These are phyloP conservation scores for Neurospora tetraspora DNA, from an alignment of 495 filamentous ascomycete species.

Conservation along the genomic window DNA sequence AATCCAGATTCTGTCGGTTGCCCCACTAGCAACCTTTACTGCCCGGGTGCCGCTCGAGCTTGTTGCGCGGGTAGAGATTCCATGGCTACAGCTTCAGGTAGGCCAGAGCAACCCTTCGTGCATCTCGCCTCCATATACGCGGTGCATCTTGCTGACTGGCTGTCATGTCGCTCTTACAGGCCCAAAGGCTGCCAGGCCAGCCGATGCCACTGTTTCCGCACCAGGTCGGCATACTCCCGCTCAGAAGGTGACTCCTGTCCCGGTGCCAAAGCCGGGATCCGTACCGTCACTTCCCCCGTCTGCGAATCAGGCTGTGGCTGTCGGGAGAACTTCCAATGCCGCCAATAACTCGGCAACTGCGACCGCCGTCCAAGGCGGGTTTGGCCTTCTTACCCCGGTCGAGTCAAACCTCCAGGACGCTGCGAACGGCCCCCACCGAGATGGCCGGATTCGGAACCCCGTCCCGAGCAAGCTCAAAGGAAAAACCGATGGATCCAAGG, in stretches of 20 bases:
- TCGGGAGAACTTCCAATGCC: constrained; percentile 1
- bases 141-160: constrained; percentile 5
- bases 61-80: not conserved
- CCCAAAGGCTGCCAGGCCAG: constrained; percentile 7
- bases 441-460: constrained; percentile 47
- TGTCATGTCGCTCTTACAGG: constrained; percentile 1
- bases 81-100: constrained; percentile 14
- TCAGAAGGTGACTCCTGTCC: constrained; percentile 14
- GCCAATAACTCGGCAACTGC: not conserved
- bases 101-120: not conserved
- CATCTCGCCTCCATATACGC: not conserved
- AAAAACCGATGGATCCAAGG: constrained; percentile 46
- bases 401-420: constrained; percentile 15
- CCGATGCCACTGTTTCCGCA: not conserved
- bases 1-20: not conserved
- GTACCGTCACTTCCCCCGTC: constrained; percentile 10
- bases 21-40: not conserved
- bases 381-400: constrained; percentile 9
- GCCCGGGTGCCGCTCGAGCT: not conserved
- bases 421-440: constrained; percentile 18
- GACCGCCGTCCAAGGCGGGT: constrained; percentile 2
- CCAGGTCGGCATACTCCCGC: constrained; percentile 1
- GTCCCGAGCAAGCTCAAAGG: constrained; percentile 49
- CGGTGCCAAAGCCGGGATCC: constrained; percentile 14
- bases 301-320: not conserved